Evolutionary conservation across 2,329 filamentous ascomycete genomes (phyloP).

Genomic region (Sclerotinia nivalis): DNA sequence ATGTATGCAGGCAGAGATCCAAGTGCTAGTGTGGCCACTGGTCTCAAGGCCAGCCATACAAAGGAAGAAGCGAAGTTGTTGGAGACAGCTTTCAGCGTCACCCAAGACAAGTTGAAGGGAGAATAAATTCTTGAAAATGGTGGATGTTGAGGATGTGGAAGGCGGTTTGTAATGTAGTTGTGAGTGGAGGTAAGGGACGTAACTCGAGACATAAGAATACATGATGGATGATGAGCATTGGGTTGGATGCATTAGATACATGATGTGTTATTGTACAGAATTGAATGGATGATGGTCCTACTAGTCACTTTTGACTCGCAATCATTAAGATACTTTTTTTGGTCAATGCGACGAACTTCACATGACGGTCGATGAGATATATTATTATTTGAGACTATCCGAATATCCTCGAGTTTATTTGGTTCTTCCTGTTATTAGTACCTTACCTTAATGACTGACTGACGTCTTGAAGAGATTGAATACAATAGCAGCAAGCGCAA

Average conservation of each 20-base stretch:
- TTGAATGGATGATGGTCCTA: slow-evolving; percentile 3
- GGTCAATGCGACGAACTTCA: not conserved
- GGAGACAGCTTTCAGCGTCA: slow-evolving; percentile 63
- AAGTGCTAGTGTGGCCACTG: slow-evolving; percentile 90
- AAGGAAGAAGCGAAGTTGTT: slow-evolving; percentile 92
- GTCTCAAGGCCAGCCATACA: slow-evolving; percentile 81
- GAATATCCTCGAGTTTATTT: not conserved
- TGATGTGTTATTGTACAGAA: slow-evolving; percentile 38
- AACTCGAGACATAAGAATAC: not conserved
- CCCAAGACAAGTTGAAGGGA: slow-evolving; percentile 69
- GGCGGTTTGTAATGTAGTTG: slow-evolving; percentile 20
- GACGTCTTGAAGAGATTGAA: too few relatives aligned
- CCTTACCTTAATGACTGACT: too few relatives aligned
- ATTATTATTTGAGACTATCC: not conserved
- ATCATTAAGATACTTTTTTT: not conserved
- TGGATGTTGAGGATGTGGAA: too few relatives aligned
- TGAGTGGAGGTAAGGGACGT: not conserved
- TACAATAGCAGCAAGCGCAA: too few relatives aligned
- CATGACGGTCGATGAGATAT: not conserved
- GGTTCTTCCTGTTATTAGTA: too few relatives aligned
- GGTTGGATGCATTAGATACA: slow-evolving; percentile 26
- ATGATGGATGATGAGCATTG: slow-evolving; percentile 9
- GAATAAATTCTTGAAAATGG: slow-evolving; percentile 35
- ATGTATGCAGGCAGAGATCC: slow-evolving; percentile 96
- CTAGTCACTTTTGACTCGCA: not conserved